Evolutionary conservation across 305 asterid genomes (phyloP).

Genomic region (Fraxinus ornus): DNA sequence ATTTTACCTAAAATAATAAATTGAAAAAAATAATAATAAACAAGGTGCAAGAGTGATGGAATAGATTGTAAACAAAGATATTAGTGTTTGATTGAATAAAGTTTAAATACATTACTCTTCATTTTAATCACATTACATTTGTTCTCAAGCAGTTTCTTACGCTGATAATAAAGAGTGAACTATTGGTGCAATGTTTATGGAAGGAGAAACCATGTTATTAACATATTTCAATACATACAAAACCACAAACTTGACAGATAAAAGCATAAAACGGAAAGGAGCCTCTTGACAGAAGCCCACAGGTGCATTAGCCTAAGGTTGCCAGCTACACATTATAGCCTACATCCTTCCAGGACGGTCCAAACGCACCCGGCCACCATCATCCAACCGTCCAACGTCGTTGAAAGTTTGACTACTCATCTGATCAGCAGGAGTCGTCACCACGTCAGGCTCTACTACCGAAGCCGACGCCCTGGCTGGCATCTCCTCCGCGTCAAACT

Average conservation of each 20-base stretch:
- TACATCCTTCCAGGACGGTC: conserved; percentile 35
- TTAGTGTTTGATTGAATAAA: too few relatives aligned
- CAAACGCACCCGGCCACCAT: conserved; percentile 25
- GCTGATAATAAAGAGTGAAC: too few relatives aligned
- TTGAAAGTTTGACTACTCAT: conserved; percentile 54
- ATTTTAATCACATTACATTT: too few relatives aligned
- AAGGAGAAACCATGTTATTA: not conserved
- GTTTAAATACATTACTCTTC: too few relatives aligned
- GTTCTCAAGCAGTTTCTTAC: too few relatives aligned
- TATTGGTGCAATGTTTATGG: not conserved
- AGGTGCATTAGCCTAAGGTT: not conserved
- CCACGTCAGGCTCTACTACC: too few relatives aligned
- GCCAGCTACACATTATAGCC: not conserved
- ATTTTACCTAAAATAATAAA: too few relatives aligned
- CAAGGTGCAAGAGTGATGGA: too few relatives aligned
- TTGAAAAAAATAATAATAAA: too few relatives aligned
- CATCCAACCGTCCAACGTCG: conserved; percentile 45
- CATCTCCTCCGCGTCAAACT: conserved; percentile 27
- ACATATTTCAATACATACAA: not conserved
- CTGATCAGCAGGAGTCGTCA: conserved; percentile 41
- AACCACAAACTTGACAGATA: not conserved
- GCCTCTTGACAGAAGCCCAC: not conserved
- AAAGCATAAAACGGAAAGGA: not conserved
- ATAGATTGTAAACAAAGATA: too few relatives aligned
- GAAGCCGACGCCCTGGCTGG: conserved; percentile 28